Percentiles rank a stretch among this genome's conserved stretches.
phyloP scores from a whole-genome alignment of 2,329 filamentous ascomycete genomes.

The Onygenales sp. region DNA sequence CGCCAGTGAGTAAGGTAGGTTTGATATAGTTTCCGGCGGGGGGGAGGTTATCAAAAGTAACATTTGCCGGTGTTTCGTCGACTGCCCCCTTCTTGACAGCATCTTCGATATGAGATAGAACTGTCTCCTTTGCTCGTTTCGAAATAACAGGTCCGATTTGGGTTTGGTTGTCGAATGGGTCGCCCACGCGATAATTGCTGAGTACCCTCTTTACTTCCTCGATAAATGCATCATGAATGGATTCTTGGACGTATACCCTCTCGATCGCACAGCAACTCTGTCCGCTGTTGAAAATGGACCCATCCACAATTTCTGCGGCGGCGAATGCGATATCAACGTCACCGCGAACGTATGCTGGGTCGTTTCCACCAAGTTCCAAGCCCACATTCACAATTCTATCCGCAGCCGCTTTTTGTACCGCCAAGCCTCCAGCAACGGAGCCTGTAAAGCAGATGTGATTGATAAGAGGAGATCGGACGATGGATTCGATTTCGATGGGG shows the following conservation, averaged over 20 bases:
- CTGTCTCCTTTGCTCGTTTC: conserved; percentile 63
- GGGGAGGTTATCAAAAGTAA: conserved; percentile 62
- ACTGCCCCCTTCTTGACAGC: conserved; percentile 75
- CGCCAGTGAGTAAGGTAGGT: conserved; percentile 70
- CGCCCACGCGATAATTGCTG: conserved; percentile 73
- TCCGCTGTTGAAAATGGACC: conserved; percentile 96
- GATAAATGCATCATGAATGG: conserved; percentile 75
- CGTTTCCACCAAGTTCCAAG: conserved; percentile 88
- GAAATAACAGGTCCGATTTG: conserved; percentile 86
- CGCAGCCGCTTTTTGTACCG: conserved; percentile 74
- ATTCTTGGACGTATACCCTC: conserved; percentile 80
- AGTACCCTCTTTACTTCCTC: conserved; percentile 71
- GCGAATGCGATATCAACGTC: conserved; percentile 89
- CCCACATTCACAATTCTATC: conserved; percentile 79
- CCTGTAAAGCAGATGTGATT: conserved; percentile 87
- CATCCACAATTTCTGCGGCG: conserved; percentile 89
- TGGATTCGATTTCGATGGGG: conserved; percentile 61
- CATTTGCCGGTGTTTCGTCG: conserved; percentile 74
- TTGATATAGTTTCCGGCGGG: conserved; percentile 79
- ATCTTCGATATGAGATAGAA: conserved; percentile 71
- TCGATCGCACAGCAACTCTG: conserved; percentile 94
- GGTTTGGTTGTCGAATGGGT: conserved; percentile 68
- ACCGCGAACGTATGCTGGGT: conserved; percentile 76
- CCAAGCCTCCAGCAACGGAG: conserved; percentile 76
- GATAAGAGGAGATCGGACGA: conserved; percentile 68